phyloP scores from a whole-genome alignment of 2,329 filamentous ascomycete genomes.

The Fonsecaea erecta region DNA sequence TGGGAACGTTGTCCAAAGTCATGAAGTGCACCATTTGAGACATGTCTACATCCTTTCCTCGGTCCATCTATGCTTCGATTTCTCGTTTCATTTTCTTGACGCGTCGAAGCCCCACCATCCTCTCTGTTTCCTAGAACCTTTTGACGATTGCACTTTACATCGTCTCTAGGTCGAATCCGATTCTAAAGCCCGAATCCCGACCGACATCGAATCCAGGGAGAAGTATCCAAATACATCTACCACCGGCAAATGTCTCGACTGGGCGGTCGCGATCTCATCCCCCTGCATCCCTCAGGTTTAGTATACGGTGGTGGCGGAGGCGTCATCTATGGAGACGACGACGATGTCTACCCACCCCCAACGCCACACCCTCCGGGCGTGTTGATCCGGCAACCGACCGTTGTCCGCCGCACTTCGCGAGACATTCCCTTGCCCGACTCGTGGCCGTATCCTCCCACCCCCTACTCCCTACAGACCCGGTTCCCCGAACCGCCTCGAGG shows the following conservation, averaged over 20 bases:
- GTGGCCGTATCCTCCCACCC: background rate
- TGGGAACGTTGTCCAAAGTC: background rate
- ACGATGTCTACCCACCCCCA: background rate
- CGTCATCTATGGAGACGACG: background rate
- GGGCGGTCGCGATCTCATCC: background rate
- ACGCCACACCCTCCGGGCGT: background rate
- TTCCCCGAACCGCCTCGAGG: background rate
- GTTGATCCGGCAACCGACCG: background rate
- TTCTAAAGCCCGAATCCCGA: background rate
- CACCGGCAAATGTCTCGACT: background rate
- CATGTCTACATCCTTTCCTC: no score
- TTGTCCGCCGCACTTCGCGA: background rate
- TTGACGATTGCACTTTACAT: background rate
- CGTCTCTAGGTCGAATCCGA: background rate
- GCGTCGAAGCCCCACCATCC: background rate
- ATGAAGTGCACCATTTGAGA: background rate
- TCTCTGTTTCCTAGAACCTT: background rate
- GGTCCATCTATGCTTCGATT: background rate
- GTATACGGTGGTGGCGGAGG: background rate
- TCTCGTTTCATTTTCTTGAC: background rate
- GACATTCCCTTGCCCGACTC: constrained; percentile 1
- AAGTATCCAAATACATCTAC: background rate
- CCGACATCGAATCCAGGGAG: background rate
- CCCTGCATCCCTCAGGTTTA: background rate
- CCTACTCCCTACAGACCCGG: background rate